These are phyloP conservation scores for Phallus indusiatus DNA, from an alignment of 768 basidiomycete genomes.

Conservation along the genomic window DNA sequence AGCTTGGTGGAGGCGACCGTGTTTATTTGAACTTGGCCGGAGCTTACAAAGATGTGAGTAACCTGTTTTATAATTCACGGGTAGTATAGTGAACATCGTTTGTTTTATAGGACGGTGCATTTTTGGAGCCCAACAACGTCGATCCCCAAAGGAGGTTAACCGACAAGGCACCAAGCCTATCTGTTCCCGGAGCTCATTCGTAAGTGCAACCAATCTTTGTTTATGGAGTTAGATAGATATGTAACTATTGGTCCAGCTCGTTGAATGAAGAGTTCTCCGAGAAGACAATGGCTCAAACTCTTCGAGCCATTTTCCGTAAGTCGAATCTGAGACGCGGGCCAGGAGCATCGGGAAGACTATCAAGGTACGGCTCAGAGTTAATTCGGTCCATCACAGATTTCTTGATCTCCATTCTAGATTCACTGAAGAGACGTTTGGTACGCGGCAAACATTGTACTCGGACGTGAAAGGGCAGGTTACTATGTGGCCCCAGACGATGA, in stretches of 20 bases:
- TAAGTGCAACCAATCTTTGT: not conserved
- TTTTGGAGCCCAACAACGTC: conserved; percentile 36
- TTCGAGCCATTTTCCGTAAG: conserved; percentile 58
- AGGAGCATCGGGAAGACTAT: conserved; percentile 54
- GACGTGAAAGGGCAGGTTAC: conserved; percentile 35
- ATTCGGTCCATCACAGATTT: not conserved
- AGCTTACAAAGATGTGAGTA: conserved; percentile 50
- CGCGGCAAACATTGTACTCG: conserved; percentile 48
- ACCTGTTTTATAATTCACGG: not conserved
- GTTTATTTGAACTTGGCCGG: conserved; percentile 53
- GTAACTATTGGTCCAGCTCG: conserved; percentile 16
- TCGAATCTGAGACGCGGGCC: conserved; percentile 57
- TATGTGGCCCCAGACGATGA: conserved; percentile 63
- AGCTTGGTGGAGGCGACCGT: conserved; percentile 38
- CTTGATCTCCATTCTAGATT: conserved; percentile 29
- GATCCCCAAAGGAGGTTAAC: conserved; percentile 37
- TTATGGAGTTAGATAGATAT: not conserved
- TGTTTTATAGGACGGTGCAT: conserved; percentile 35
- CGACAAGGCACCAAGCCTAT: conserved; percentile 19
- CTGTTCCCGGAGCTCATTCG: conserved; percentile 21
- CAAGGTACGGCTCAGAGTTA: conserved; percentile 28
- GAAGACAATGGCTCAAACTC: conserved; percentile 44
- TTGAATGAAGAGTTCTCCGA: conserved; percentile 47
- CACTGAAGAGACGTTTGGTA: conserved; percentile 33
- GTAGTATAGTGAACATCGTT: not conserved